phyloP scores from a whole-genome alignment of 2,329 filamentous ascomycete species.

The Drechslera avenae region DNA sequence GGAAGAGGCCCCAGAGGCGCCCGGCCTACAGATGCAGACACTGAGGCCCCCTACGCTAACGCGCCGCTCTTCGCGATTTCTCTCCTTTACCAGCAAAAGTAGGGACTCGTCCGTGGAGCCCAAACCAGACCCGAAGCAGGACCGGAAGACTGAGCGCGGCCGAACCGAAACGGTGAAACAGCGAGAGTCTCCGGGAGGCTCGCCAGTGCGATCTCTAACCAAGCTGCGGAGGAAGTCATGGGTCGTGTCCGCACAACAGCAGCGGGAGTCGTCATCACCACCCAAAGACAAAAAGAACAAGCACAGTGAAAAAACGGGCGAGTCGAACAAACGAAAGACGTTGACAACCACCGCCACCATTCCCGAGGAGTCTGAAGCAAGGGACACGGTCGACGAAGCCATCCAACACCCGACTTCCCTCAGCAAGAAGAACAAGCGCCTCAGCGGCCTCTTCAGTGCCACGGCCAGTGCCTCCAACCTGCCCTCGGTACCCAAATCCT shows the following conservation, averaged over 20 bases:
- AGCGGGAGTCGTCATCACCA: constrained; percentile 21
- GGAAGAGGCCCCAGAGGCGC: constrained; percentile 40
- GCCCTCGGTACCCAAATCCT: constrained; percentile 54
- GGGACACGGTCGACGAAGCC: constrained; percentile 30
- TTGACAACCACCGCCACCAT: constrained; percentile 33
- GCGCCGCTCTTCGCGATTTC: constrained; percentile 45
- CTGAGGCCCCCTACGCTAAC: constrained; percentile 38
- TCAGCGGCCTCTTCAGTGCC: constrained; percentile 41
- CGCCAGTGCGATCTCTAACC: constrained; percentile 41
- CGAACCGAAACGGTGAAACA: constrained; percentile 35
- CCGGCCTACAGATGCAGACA: constrained; percentile 36
- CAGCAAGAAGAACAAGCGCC: constrained; percentile 45
- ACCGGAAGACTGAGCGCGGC: constrained; percentile 31
- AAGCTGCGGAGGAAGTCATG: constrained; percentile 47
- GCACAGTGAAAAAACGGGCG: constrained; percentile 22
- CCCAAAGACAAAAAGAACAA: constrained; percentile 21
- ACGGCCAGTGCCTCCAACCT: constrained; percentile 41
- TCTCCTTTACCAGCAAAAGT: constrained; percentile 43
- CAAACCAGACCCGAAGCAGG: constrained; percentile 34
- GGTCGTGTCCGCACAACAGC: constrained; percentile 24
- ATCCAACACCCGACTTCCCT: constrained; percentile 28
- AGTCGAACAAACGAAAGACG: constrained; percentile 36
- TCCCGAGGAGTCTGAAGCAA: constrained; percentile 36
- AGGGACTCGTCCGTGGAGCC: constrained; percentile 40
- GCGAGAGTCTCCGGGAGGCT: constrained; percentile 29